These are phyloP conservation scores for Pythium pectinolyticum DNA, from an alignment of 352 stramenopile genomes.

Conservation along the genomic window DNA sequence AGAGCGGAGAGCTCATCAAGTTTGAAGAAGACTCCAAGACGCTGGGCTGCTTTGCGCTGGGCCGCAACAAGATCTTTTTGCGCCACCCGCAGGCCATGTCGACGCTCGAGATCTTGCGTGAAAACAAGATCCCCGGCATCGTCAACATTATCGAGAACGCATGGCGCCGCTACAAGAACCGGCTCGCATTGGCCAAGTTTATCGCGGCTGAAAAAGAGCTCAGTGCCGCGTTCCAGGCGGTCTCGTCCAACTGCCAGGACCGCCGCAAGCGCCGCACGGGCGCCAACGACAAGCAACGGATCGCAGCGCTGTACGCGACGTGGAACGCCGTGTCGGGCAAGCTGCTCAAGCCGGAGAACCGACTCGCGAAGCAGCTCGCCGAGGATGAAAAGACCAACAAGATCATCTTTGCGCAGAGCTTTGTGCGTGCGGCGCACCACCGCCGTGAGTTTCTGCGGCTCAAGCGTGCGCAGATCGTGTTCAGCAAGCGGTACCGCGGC, in stretches of 20 bases:
- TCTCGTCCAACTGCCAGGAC: slow-evolving; percentile 68
- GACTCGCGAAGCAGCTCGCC: slow-evolving; percentile 44
- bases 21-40: slow-evolving; percentile 77
- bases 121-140: slow-evolving; percentile 74
- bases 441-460: slow-evolving; percentile 59
- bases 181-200: slow-evolving; percentile 58
- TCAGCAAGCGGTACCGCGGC: slow-evolving; percentile 76
- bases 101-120: slow-evolving; percentile 78
- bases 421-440: slow-evolving; percentile 50
- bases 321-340: slow-evolving; percentile 60
- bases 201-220: slow-evolving; percentile 57
- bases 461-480: slow-evolving; percentile 64
- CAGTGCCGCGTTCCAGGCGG: slow-evolving; percentile 43
- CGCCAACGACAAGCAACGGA: slow-evolving; percentile 51
- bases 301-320: slow-evolving; percentile 55
- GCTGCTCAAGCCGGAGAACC: slow-evolving; percentile 52
- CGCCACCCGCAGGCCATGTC: slow-evolving; percentile 87
- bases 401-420: slow-evolving; percentile 77
- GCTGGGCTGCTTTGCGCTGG: slow-evolving; percentile 79
- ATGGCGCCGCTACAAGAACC: slow-evolving; percentile 84
- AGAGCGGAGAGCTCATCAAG: slow-evolving; percentile 53
- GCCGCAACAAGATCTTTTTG: slow-evolving; percentile 90
- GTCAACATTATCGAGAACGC: slow-evolving; percentile 85
- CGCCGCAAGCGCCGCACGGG: slow-evolving; percentile 61
- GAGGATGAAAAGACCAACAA: slow-evolving; percentile 64